Base-by-base conservation (phyloP, 441 rosid genomes). In the Melastoma candidum region DNA sequence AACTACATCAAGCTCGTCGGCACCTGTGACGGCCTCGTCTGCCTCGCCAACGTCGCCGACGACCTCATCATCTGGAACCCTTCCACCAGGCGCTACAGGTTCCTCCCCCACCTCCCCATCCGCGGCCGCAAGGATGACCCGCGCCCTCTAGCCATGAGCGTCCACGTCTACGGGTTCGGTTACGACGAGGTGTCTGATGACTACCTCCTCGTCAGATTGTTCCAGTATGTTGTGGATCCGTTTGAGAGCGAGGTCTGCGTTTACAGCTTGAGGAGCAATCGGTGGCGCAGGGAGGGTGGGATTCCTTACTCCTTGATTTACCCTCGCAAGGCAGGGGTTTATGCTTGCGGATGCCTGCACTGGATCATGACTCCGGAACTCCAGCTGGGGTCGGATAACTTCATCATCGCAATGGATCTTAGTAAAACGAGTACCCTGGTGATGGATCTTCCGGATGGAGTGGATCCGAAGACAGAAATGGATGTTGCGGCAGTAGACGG, bases 81-180 rank as follows among this genome's bases (percentile, higher is more conserved):
- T 1, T 70, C 83, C 0, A 80, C 78, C 25, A 57, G 76, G 22
- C 67, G 68, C 56, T 64, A 57, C 43, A 70, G 67, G 53, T 69
- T 61, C 4, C 51, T 85, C 14, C 89, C 84, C 0, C 60, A 57
- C 48, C 54, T 71, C 0, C 66, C 63, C 22, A 51, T 79, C 36
- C 60, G 61, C 0, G 70, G 72, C 1, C 62, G 49, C 51, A 60
- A 65, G 57, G 49, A 49, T 76, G 0, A 68, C 68, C 12, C 61
- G 55, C 4, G 53, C 51, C 8, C 59, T 48, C 41, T 32, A 6
- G 44, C 68, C n/a, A 43, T 66, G 68, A 22, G 82, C 76, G 41
- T 81, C 68, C 50, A 74, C 79, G 9, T 78, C 53, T 80, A 79
- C 1, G 95, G 89, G n/a, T 85, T 88, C 2, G 89, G 92, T 2